Evolutionary conservation across 1,284 basidiomycete genomes (phyloP).

Genomic region (Inonotus obliquus): DNA sequence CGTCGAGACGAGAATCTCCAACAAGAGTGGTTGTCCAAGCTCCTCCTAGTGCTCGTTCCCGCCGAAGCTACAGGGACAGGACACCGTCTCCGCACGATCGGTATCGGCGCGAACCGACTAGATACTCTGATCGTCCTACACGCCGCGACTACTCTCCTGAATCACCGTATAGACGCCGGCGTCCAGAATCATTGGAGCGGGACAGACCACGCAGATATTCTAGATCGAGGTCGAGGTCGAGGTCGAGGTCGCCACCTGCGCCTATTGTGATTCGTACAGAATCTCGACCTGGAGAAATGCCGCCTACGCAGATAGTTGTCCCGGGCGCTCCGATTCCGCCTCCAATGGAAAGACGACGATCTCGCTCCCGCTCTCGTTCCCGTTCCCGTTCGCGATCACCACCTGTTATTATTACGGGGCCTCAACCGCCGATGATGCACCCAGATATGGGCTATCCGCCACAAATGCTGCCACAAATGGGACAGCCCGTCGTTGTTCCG

Average conservation of each 20-base stretch:
- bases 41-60: neutral
- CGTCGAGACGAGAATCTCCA: slow-evolving; percentile 3
- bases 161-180: neutral
- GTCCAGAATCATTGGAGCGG: neutral
- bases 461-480: neutral
- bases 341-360: slow-evolving; percentile 14
- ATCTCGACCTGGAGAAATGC: neutral
- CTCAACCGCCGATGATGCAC: neutral
- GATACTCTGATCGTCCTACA: slow-evolving; percentile 4
- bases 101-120: neutral
- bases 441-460: neutral
- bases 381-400: slow-evolving; percentile 12
- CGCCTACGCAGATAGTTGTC: neutral
- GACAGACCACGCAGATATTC: neutral
- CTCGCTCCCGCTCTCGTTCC: neutral
- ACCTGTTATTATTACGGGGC: neutral
- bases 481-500: slow-evolving; percentile 4
- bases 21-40: slow-evolving; percentile 7
- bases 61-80: slow-evolving; percentile 1
- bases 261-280: slow-evolving; percentile 16
- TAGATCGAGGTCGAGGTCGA: neutral
- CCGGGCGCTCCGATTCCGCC: neutral
- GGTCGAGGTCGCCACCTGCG: slow-evolving; percentile 15
- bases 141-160: neutral
- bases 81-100: slow-evolving; percentile 4